These are phyloP conservation scores for Solanum clarkiae DNA, from an alignment of 257 asterid genomes.

Conservation along the genomic window DNA sequence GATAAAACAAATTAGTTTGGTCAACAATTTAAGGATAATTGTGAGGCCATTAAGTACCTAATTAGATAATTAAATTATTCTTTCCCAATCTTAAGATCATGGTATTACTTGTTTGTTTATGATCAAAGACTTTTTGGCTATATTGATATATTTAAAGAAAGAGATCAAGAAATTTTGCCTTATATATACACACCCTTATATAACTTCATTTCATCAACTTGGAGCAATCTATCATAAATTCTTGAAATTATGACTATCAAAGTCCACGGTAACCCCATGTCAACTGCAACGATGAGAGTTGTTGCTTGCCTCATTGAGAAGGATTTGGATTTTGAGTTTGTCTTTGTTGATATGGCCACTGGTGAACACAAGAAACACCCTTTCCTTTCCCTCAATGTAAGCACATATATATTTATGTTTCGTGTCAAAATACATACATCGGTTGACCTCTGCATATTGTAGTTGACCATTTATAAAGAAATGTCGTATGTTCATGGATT, in stretches of 20 bases:
- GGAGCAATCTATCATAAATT: not conserved
- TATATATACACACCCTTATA: not conserved
- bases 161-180: not conserved
- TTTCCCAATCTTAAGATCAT: not conserved
- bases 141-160: not conserved
- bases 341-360: constrained; percentile 15
- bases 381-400: constrained; percentile 37
- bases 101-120: not conserved
- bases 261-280: constrained; percentile 23
- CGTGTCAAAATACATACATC: not conserved
- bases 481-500: not conserved
- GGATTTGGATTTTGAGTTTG: constrained; percentile 29
- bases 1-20: not conserved
- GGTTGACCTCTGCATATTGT: too few relatives aligned
- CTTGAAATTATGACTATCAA: constrained; percentile 27
- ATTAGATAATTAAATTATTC: not conserved
- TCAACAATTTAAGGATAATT: not conserved
- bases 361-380: constrained; percentile 46
- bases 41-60: not conserved
- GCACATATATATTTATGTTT: not conserved
- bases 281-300: constrained; percentile 34
- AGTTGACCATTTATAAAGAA: not conserved
- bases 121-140: not conserved
- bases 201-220: not conserved
- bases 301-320: constrained; percentile 33